These are phyloP conservation scores for Myxozyma geophila DNA, from an alignment of 805 yeast species.

Conservation along the genomic window DNA sequence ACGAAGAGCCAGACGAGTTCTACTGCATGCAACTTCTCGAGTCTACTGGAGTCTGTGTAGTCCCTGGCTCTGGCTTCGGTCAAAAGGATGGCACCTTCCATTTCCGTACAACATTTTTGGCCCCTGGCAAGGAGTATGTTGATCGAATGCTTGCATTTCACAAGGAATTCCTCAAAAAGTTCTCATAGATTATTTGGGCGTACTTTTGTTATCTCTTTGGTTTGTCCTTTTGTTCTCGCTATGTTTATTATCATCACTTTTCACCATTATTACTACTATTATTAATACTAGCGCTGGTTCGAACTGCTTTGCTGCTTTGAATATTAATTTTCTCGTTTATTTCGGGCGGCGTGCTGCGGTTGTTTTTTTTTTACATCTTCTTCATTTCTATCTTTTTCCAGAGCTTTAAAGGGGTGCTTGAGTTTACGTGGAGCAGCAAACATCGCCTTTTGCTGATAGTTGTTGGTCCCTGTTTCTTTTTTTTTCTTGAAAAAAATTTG, in stretches of 20 bases:
- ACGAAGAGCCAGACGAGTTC: slow-evolving; percentile 77
- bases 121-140: slow-evolving; percentile 94
- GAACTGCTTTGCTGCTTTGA: no score
- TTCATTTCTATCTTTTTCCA: no score
- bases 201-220: not conserved
- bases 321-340: no score
- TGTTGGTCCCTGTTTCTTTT: no score
- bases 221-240: not conserved
- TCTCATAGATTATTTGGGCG: slow-evolving; percentile 14
- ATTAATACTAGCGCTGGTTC: not conserved
- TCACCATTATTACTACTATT: not conserved
- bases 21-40: slow-evolving; percentile 86
- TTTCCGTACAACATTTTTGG: slow-evolving; percentile 93
- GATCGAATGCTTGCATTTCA: slow-evolving; percentile 80
- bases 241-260: not conserved
- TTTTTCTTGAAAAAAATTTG: no score
- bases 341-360: no score
- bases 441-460: no score
- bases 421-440: no score
- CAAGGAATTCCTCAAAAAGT: slow-evolving; percentile 64
- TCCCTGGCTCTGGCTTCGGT: slow-evolving; percentile 97
- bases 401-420: no score
- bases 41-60: slow-evolving; percentile 91
- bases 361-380: no score
- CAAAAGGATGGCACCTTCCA: slow-evolving; percentile 89